A percentile compares a stretch with the other conserved stretches of the same genome.
Conservation (phyloP, 1,284 basidiomycete species). For the Trametes versicolor region DNA sequence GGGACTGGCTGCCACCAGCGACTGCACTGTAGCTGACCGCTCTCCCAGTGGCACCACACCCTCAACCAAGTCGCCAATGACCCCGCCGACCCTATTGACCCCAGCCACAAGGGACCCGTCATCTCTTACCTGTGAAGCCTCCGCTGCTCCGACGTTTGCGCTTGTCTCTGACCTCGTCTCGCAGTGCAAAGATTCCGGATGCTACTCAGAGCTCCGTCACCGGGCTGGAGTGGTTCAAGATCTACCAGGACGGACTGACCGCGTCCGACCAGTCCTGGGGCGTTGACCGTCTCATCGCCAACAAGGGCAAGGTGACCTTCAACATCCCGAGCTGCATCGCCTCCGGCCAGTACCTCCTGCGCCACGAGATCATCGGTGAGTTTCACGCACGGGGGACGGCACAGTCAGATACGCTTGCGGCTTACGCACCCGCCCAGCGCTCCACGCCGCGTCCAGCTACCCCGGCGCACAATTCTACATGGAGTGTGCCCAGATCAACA, state of each 20-base stretch:
- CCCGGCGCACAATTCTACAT: slow-evolving; percentile 67
- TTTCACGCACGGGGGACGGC: not conserved
- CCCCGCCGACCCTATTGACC: slow-evolving; percentile 59
- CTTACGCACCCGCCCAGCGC: slow-evolving; percentile 45
- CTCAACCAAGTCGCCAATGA: slow-evolving; percentile 46
- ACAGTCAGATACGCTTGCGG: slow-evolving; percentile 14
- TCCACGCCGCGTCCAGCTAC: slow-evolving; percentile 54
- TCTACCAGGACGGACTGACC: slow-evolving; percentile 52
- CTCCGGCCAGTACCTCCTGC: slow-evolving; percentile 60
- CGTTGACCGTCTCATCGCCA: slow-evolving; percentile 57
- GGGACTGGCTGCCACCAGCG: not conserved
- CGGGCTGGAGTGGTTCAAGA: slow-evolving; percentile 65
- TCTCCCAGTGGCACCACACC: slow-evolving; percentile 29
- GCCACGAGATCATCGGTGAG: slow-evolving; percentile 62
- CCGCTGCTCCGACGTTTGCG: not conserved
- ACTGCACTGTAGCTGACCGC: not conserved
- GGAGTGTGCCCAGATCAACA: slow-evolving; percentile 60
- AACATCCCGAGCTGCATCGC: slow-evolving; percentile 59
- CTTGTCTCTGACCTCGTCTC: not conserved
- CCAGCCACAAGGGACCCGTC: slow-evolving; percentile 62
- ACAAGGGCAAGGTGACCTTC: slow-evolving; percentile 64
- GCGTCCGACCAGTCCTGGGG: slow-evolving; percentile 50
- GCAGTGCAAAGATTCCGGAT: slow-evolving; percentile 55
- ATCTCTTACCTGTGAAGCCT: slow-evolving; percentile 59
- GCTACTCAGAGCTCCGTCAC: slow-evolving; percentile 58